These are phyloP conservation scores for Micractinium sp. DNA, from an alignment of 139 green algal species.

Conservation along the genomic window DNA sequence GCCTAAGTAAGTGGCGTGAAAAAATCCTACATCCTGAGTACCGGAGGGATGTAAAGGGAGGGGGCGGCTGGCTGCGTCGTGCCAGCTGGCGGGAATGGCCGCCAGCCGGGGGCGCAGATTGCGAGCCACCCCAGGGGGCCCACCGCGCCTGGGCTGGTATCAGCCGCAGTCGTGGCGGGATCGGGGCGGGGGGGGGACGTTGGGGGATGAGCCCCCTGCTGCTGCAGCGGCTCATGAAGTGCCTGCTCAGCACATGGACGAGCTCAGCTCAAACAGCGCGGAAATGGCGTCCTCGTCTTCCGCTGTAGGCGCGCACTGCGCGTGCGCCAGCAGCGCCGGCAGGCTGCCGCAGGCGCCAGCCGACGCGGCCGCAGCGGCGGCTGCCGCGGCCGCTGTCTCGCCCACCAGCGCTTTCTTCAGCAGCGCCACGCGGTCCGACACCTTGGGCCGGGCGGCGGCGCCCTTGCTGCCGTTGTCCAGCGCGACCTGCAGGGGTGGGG, in stretches of 20 bases:
- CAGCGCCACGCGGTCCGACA: slow-evolving; percentile 27
- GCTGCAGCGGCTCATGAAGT: too few species aligned
- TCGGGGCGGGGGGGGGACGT: too few species aligned
- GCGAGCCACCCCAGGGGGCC: too few species aligned
- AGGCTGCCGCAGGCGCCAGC: background rate
- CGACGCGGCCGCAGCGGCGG: background rate
- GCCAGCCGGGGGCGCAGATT: background rate
- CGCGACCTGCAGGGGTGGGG: background rate
- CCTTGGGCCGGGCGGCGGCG: background rate
- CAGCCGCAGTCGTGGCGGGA: background rate
- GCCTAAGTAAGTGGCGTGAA: background rate
- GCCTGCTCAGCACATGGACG: background rate
- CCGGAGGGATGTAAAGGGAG: background rate
- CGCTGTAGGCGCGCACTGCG: background rate
- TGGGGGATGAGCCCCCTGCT: too few species aligned
- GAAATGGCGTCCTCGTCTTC: slow-evolving; percentile 45
- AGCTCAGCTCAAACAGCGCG: slow-evolving; percentile 43
- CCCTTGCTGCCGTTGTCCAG: background rate
- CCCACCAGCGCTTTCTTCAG: slow-evolving; percentile 36
- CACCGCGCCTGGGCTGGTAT: background rate
- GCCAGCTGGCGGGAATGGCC: background rate
- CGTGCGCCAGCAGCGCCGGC: background rate
- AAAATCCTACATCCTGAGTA: too few species aligned
- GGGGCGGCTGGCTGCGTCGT: too few species aligned
- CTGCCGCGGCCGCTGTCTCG: background rate